phyloP scores from a whole-genome alignment of 2,329 filamentous ascomycete genomes.

The Fusarium sp. region DNA sequence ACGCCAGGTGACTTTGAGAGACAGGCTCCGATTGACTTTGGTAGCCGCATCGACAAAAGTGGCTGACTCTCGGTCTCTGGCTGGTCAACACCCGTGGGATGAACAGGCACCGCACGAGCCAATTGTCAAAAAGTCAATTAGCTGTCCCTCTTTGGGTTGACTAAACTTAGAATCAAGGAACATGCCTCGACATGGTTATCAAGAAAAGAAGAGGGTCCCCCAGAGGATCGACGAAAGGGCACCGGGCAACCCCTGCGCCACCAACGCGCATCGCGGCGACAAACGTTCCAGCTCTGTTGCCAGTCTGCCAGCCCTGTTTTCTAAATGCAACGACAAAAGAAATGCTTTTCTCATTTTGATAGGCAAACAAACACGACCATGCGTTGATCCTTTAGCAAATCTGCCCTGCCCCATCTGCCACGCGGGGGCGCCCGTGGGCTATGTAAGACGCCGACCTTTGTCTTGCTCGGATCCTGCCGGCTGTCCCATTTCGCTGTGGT shows the following conservation, averaged over 20 bases:
- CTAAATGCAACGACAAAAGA: conserved; percentile 3
- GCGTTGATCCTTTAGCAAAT: not conserved
- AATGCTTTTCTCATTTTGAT: not conserved
- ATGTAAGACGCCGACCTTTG: not conserved
- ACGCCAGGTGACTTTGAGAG: not conserved
- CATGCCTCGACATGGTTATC: conserved; percentile 20
- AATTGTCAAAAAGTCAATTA: conserved; percentile 34
- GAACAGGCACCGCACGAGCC: conserved; percentile 39
- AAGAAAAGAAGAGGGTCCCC: not conserved
- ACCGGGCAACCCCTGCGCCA: conserved; percentile 31
- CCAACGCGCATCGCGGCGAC: not conserved
- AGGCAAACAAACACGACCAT: not conserved
- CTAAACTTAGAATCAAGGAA: conserved; percentile 40
- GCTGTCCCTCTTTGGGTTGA: not conserved
- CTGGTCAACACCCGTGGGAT: conserved; percentile 7
- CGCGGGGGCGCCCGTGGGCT: not conserved
- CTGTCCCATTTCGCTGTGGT: conserved; percentile 16
- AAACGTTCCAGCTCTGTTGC: conserved; percentile 4
- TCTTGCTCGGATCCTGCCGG: conserved; percentile 10
- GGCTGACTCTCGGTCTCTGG: not conserved
- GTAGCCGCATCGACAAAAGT: conserved; percentile 23
- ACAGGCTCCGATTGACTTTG: not conserved
- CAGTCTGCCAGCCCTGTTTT: conserved; percentile 18
- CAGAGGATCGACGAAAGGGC: conserved; percentile 34
- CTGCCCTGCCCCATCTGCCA: conserved; percentile 11